Conservation (phyloP, 139 green algal genomes). For the Ettlia oleoabundans region DNA sequence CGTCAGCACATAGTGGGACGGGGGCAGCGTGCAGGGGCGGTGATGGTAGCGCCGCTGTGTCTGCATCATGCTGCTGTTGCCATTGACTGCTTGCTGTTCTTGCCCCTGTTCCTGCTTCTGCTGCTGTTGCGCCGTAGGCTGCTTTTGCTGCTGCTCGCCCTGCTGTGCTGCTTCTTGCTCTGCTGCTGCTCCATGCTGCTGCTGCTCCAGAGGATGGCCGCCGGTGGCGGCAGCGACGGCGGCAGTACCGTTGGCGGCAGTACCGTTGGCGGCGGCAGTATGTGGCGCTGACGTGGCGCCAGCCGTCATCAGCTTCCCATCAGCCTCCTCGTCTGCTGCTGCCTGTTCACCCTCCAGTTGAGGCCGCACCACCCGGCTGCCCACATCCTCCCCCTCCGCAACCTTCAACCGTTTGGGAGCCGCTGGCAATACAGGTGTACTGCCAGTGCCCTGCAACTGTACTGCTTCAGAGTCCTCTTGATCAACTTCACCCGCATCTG, state of each 20-base stretch:
- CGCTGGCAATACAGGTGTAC: no score
- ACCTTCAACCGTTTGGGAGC: slow-evolving; percentile 17
- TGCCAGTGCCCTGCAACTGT: no score
- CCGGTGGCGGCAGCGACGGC: not conserved
- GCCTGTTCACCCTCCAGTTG: no score
- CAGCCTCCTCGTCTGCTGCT: no score
- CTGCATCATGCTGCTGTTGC: not conserved
- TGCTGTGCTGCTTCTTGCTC: not conserved
- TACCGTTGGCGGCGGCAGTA: no score
- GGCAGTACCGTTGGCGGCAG: no score
- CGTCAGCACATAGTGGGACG: slow-evolving; percentile 7
- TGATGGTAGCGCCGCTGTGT: no score
- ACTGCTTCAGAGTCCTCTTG: no score
- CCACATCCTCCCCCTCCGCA: not conserved
- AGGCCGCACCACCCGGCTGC: slow-evolving; percentile 17
- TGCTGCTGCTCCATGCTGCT: not conserved
- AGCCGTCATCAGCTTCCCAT: not conserved
- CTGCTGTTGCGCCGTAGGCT: slow-evolving; percentile 7
- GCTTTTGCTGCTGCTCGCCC: not conserved
- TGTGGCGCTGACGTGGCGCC: not conserved
- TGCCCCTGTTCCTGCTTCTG: not conserved
- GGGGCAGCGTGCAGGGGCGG: not conserved
- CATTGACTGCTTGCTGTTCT: not conserved
- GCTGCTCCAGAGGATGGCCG: not conserved
- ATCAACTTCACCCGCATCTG: no score